phyloP scores from a whole-genome alignment of 345 rosid genomes.

The Salix viminalis region DNA sequence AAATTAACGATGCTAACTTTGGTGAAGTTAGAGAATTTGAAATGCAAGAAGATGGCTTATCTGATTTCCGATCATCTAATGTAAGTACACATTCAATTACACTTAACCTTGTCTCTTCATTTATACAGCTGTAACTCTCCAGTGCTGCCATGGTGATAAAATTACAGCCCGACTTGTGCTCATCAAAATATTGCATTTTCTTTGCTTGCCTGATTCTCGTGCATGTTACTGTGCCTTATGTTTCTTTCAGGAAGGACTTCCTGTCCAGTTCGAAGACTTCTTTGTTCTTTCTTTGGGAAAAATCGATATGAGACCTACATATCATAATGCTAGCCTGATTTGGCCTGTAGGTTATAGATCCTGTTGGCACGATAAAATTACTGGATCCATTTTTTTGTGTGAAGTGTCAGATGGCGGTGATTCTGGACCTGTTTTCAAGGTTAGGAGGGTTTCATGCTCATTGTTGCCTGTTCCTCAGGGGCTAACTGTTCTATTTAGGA shows the following conservation, averaged over 20 bases:
- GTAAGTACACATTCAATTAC: conserved; percentile 40
- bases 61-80: conserved; percentile 33
- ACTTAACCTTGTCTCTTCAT: neutral
- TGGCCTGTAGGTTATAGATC: conserved; percentile 86
- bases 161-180: no score
- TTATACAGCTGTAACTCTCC: neutral
- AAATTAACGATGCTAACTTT: conserved; percentile 30
- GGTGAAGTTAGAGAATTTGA: conserved; percentile 40
- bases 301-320: conserved; percentile 70
- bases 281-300: conserved; percentile 76
- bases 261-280: conserved; percentile 90
- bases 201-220: conserved; percentile 14
- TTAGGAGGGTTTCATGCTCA: conserved; percentile 79
- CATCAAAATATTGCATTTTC: conserved; percentile 4
- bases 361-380: conserved; percentile 96
- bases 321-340: conserved; percentile 58
- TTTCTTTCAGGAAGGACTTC: conserved; percentile 72
- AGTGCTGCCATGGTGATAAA: neutral
- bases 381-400: conserved; percentile 80
- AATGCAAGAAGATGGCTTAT: conserved; percentile 33
- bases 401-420: conserved; percentile 84
- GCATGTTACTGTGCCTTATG: conserved; percentile 18
- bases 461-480: conserved; percentile 50
- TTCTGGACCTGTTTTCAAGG: conserved; percentile 82
- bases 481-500: conserved; percentile 50